These are phyloP conservation scores for Orbilia javanica DNA, from an alignment of 2,329 filamentous ascomycete species.

Conservation along the genomic window DNA sequence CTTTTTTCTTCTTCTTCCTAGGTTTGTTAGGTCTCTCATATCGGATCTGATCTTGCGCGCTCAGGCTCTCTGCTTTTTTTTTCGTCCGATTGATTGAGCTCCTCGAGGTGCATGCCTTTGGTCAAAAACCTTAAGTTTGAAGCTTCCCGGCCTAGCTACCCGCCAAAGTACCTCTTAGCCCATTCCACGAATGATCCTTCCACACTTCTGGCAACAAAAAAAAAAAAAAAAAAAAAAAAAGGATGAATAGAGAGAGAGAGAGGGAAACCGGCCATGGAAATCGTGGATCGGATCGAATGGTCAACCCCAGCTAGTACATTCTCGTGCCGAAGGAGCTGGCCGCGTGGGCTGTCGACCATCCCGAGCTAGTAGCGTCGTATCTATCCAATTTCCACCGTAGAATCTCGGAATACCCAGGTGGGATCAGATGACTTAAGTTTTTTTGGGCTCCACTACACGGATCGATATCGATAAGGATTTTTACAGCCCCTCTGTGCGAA, in stretches of 20 bases:
- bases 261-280: slow-evolving; percentile 2
- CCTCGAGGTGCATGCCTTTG: neutral
- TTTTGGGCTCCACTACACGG: slow-evolving; percentile 17
- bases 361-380: slow-evolving; percentile 31
- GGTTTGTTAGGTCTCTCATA: no score
- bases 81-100: slow-evolving; percentile 23
- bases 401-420: slow-evolving; percentile 19
- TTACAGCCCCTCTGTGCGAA: slow-evolving; percentile 3
- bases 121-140: slow-evolving; percentile 11
- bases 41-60: neutral
- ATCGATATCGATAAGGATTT: slow-evolving; percentile 43
- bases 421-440: slow-evolving; percentile 43
- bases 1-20: neutral
- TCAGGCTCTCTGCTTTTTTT: neutral
- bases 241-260: no score
- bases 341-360: slow-evolving; percentile 18
- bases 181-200: neutral
- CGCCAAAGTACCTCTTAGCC: neutral
- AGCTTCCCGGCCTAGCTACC: neutral
- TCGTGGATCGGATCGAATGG: slow-evolving; percentile 48
- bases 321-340: slow-evolving; percentile 16
- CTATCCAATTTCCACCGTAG: slow-evolving; percentile 18
- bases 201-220: slow-evolving; percentile 3
- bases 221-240: no score
- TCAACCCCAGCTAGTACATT: slow-evolving; percentile 24